Base-by-base conservation (phyloP, 768 basidiomycete genomes). In the Lactifluus subvellereus region DNA sequence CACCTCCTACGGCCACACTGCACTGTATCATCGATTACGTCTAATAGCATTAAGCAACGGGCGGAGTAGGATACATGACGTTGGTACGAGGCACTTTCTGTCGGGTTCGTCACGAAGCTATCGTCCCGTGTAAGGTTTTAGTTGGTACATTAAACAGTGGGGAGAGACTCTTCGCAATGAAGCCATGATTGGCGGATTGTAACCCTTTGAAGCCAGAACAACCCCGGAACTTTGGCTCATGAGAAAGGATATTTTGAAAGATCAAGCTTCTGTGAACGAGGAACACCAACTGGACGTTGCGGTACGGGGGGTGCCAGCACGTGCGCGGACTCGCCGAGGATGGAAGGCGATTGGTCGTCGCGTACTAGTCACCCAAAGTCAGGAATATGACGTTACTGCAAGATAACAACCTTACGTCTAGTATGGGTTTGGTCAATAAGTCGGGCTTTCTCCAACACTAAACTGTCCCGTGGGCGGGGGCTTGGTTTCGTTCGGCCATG, bases 291-390 rank as follows among this genome's bases (percentile, higher is more conserved):
- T 27, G 27, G 27, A 27, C 27, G 61, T n/a, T 70, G 69, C 37
- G 72, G 70, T 16, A 75, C 66, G 8, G 73, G 68, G 37, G 73
- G 69, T 27, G 73, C 68, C 0, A 78, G 73, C n/a, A 79, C 76
- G 61, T 75, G 35, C 8, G 59, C 48, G 45, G 60, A 63, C 37
- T 66, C 38, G 35, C 50, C 52, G 16, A 48, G 32, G n/a, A 43
- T 43, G 43, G 57, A 60, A n/a, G 54, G 13, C n/a, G 48, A 7
- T n/a, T 59, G 63, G 27, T 30, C 40, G 3, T 51, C 66, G 49
- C 56, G 60, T 59, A 47, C 65, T 54, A 13, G 66, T 56, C 8
- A 70, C 66, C 22, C 68, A 49, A 38, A 65, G 63, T 55, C 67
- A 69, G 54, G 14, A 32, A n/a, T 18, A 59, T 62, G 16, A 68